Evolutionary conservation across 352 stramenopile species (phyloP), one percentile per base, ranked within the genome.

Genomic region (Thalassiosira hispida): DNA sequence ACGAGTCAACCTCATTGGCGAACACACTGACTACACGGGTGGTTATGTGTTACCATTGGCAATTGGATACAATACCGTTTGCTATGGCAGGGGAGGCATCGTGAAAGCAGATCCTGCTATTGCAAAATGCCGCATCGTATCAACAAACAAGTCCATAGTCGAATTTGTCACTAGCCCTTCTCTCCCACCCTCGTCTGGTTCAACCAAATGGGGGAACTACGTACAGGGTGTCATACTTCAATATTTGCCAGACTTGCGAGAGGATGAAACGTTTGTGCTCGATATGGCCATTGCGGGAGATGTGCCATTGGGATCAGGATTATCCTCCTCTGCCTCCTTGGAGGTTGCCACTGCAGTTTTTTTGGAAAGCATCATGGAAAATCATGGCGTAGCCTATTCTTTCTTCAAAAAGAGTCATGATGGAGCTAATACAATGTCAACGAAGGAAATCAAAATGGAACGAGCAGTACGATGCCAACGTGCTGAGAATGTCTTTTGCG

Each of bases 21-120:
- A 98, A 83, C 96, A 98, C 86, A 98, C 95, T 1, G 96, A 98
- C 85, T 98, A 98, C 88, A 98, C 97, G 62, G 95, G 97, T 68
- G 95, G 96, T 31, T 98, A 97, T 84, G 96, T 98, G 44, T 91
- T 98, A 56, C 96, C 96, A n/a, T 86, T 98, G 51, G 96, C 95
- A 62, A 96, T 97, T 76, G 86, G 87, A 20, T 92, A 88, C 66
- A 81, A 63, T 22, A 90, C 82, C 3, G 79, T 91, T 52, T 75
- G 82, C 14, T 87, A 90, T 51, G 88, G 88, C 9, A 94, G 88
- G 73, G 98, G 96, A 6, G 86, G 93, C 3, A 82, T 98, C 35
- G 94, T 83, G 16, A 63, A 79, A 55, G 42, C 52, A 27, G 18
- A 25, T 47, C 20, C 20, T 55, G 14, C 25, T 11, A 18, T n/a